Base-by-base conservation (phyloP, 164 flowering plant genomes). In the Tetracentron sinense region DNA sequence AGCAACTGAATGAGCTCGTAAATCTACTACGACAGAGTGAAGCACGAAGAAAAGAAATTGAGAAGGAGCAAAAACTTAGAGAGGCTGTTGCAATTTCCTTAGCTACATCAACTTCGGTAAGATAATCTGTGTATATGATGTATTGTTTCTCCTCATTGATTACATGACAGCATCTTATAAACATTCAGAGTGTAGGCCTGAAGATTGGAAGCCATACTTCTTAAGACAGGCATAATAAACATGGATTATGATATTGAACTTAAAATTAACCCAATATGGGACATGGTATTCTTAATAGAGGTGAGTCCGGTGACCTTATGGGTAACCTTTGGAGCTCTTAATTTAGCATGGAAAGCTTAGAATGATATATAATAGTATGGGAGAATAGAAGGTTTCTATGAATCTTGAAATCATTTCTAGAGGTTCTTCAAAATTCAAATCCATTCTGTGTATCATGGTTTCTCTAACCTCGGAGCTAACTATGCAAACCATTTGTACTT, bases 1-100 rank as follows among this genome's bases (percentile, higher is more conserved):
- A 91, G 59, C 94, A 94, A 58, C 68, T 91, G 31, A 88, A 89
- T 69, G 99, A 94, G 69, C 87, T 91, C 28, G 90, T 91, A 33
- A 79, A 85, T 59, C 73, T 89, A 52, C 69, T 91, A 58, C 77
- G 83, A 49, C 94, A 89, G 60, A 95, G 97, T 76, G 99, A 95
- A 79, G 56, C 69, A 48, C 78, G 83, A 56, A 81, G 96, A 78
- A 87, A 84, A 70, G 99, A 91, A 75, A 82, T 79, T 56, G 97
- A 95, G n/a, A n/a, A n/a, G 78, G 96, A 95, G 77, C 88, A 89
- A 26, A 95, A 84, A 66, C 29, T 81, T 75, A 87, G 92, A 77
- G 99, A 95, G 76, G 85, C 85, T 69, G 74, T 80, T 77, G 85
- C 89, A 21, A 71, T 69, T 72, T 80, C 90, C 58, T 76, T 86